Percentiles rank a stretch among this genome's conserved stretches.
These are phyloP conservation scores for Cladosporium sp. DNA, from an alignment of 2,329 filamentous ascomycete genomes.

Conservation along the genomic window DNA sequence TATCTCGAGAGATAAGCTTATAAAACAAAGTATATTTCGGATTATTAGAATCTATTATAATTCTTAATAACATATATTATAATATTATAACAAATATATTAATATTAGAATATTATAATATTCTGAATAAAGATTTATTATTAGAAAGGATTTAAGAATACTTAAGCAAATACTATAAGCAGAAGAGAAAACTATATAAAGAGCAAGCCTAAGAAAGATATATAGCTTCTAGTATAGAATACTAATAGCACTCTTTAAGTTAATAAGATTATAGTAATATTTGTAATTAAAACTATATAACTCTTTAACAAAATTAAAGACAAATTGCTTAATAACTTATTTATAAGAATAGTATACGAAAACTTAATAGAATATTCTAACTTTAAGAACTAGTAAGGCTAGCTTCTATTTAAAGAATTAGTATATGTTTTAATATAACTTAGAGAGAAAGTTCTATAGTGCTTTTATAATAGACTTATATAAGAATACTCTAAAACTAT, in stretches of 20 bases:
- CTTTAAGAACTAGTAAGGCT: too few species aligned
- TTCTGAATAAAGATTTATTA: too few species aligned
- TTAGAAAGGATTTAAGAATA: too few species aligned
- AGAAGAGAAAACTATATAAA: too few species aligned
- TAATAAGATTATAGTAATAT: neutral
- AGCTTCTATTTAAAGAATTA: neutral
- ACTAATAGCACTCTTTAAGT: conserved; percentile 10
- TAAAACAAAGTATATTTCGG: neutral
- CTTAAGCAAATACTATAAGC: too few species aligned
- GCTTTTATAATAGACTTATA: neutral
- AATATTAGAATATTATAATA: too few species aligned
- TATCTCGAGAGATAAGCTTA: neutral
- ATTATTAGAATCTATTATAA: neutral
- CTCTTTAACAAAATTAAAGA: neutral
- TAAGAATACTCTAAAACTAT: neutral
- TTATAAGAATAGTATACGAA: too few species aligned
- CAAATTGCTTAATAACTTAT: too few species aligned
- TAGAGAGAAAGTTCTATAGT: neutral
- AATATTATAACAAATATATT: too few species aligned
- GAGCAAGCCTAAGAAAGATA: neutral
- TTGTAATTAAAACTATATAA: too few species aligned
- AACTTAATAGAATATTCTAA: neutral
- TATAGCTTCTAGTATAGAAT: conserved; percentile 5
- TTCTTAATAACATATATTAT: neutral
- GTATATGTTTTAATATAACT: neutral